phyloP scores from a whole-genome alignment of 2,329 filamentous ascomycete species.

The Colletotrichum sansevieriae region DNA sequence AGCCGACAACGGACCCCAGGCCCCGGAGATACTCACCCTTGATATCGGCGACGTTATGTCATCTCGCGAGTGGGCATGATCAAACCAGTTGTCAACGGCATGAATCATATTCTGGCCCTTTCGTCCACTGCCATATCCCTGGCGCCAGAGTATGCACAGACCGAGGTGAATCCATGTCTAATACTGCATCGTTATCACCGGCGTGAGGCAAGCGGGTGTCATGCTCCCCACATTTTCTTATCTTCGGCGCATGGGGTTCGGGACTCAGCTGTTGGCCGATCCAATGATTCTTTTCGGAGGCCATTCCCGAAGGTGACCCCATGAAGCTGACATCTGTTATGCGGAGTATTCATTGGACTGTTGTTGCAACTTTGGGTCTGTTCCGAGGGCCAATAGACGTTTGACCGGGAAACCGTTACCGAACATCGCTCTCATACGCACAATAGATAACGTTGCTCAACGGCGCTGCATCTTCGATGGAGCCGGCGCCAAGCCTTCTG shows the following conservation, averaged over 20 bases:
- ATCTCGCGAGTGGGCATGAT: not conserved
- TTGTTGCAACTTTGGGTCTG: not conserved
- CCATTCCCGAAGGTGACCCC: not conserved
- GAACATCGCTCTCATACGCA: not conserved
- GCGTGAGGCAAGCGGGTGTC: slow-evolving; percentile 2
- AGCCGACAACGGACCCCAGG: slow-evolving; percentile 3
- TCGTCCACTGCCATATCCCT: not conserved
- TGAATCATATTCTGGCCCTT: not conserved
- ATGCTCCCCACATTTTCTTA: slow-evolving; percentile 18
- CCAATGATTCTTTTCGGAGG: not conserved
- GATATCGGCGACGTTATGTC: not conserved
- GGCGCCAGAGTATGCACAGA: not conserved
- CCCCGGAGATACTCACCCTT: not conserved
- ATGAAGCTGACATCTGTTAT: not conserved
- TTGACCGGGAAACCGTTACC: slow-evolving; percentile 22
- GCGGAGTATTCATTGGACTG: not conserved
- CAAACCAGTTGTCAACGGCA: not conserved
- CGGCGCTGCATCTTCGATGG: not conserved
- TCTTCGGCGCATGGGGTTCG: slow-evolving; percentile 1
- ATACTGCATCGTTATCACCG: slow-evolving; percentile 13
- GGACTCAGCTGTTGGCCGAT: slow-evolving; percentile 17
- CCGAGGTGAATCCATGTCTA: not conserved
- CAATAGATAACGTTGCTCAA: slow-evolving; percentile 8
- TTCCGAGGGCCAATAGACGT: not conserved
- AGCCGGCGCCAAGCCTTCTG: not conserved